Conservation (phyloP, 352 stramenopile genomes). For the Thraustotheca clavata region DNA sequence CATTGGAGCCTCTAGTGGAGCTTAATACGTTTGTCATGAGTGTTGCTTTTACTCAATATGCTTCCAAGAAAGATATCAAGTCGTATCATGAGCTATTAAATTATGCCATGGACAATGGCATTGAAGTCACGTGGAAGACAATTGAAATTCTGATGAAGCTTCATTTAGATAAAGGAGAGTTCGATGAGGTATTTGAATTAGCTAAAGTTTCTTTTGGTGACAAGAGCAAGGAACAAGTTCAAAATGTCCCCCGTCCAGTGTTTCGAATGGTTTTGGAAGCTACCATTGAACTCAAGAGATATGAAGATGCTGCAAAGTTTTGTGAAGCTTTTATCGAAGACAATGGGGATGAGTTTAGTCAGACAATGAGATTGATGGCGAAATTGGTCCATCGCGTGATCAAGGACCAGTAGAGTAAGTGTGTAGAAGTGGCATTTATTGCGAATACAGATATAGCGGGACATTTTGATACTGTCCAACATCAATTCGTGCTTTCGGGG, state of each 20-base stretch:
- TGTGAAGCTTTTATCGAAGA: background rate
- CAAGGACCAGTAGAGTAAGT: background rate
- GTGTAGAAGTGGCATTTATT: background rate
- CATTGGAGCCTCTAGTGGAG: background rate
- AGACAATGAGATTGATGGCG: conserved; percentile 2
- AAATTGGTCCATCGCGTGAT: background rate
- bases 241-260: background rate
- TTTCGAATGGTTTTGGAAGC: conserved; percentile 1
- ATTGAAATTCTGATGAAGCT: conserved; percentile 7
- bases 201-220: background rate
- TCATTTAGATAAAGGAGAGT: background rate
- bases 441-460: conserved; percentile 38
- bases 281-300: background rate
- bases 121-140: conserved; percentile 12
- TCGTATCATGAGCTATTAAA: background rate
- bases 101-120: background rate
- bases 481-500: conserved; percentile 29
- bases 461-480: conserved; percentile 38
- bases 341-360: background rate
- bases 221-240: background rate
- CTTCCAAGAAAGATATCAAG: background rate
- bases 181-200: background rate
- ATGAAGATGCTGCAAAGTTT: background rate
- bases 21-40: conserved; percentile 1
- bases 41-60: background rate